Conservation (phyloP, 345 rosid species). For the Corchorus capsularis region DNA sequence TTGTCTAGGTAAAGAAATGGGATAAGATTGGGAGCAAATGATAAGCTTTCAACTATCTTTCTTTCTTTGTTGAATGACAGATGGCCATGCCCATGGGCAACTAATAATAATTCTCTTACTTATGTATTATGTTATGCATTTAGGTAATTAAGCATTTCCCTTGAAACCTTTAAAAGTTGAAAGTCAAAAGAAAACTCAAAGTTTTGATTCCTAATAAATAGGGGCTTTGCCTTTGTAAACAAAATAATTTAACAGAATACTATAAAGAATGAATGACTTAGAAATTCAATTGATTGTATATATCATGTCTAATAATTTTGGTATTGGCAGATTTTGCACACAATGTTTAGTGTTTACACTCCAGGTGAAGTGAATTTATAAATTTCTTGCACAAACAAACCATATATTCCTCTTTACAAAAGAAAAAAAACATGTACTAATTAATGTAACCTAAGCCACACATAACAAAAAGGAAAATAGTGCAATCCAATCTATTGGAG, state of each 20-base stretch:
- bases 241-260: not conserved
- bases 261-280: not conserved
- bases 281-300: not conserved
- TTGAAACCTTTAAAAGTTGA: not conserved
- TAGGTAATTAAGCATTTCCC: not conserved
- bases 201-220: not conserved
- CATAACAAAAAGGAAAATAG: not conserved
- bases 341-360: not conserved
- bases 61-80: not conserved
- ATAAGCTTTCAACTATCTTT: not conserved
- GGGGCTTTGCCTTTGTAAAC: no score
- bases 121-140: no score
- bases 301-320: not conserved
- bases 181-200: not conserved
- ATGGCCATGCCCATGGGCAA: not conserved
- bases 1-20: slow-evolving; percentile 19
- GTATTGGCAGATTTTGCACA: not conserved
- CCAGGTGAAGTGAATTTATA: not conserved
- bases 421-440: no score
- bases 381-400: not conserved
- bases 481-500: slow-evolving; percentile 2
- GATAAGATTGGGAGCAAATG: not conserved
- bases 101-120: not conserved
- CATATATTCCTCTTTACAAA: no score
- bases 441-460: not conserved